Conservation (phyloP, 352 stramenopile genomes). For the Pseudoperonospora humuli region DNA sequence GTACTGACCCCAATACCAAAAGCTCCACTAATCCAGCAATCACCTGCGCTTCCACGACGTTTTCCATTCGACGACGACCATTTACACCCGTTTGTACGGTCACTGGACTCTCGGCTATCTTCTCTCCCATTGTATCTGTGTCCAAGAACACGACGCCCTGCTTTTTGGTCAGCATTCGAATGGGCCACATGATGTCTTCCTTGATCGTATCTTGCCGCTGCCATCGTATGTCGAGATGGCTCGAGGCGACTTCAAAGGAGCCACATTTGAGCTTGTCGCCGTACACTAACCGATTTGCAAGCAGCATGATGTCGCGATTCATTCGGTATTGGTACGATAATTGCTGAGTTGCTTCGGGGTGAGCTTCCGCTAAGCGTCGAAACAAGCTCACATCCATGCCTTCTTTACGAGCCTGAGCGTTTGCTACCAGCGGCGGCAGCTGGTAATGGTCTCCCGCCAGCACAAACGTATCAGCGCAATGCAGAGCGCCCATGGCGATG, state of each 20-base stretch:
- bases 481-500: slow-evolving; percentile 88
- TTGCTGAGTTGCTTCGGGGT: slow-evolving; percentile 85
- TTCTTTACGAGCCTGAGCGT: slow-evolving; percentile 72
- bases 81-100: slow-evolving; percentile 11
- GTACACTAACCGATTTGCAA: slow-evolving; percentile 94
- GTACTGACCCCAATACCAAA: slow-evolving; percentile 47
- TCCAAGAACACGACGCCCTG: slow-evolving; percentile 81
- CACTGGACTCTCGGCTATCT: slow-evolving; percentile 16
- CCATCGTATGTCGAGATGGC: slow-evolving; percentile 32
- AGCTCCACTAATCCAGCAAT: slow-evolving; percentile 58
- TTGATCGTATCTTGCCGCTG: slow-evolving; percentile 4
- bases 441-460: slow-evolving; percentile 98
- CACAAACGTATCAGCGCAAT: slow-evolving; percentile 91
- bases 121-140: slow-evolving; percentile 50
- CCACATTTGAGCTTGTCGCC: slow-evolving; percentile 92
- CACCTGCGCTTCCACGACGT: slow-evolving; percentile 67
- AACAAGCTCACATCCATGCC: slow-evolving; percentile 90
- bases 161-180: slow-evolving; percentile 30
- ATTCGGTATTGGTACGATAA: slow-evolving; percentile 99
- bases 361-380: slow-evolving; percentile 84
- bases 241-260: slow-evolving; percentile 41
- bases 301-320: slow-evolving; percentile 92
- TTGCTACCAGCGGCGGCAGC: slow-evolving; percentile 93
- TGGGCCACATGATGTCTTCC: slow-evolving; percentile 26
- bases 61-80: slow-evolving; percentile 52